Base-by-base conservation (phyloP, 2,329 filamentous ascomycete genomes). In the Emmonsia crescens region DNA sequence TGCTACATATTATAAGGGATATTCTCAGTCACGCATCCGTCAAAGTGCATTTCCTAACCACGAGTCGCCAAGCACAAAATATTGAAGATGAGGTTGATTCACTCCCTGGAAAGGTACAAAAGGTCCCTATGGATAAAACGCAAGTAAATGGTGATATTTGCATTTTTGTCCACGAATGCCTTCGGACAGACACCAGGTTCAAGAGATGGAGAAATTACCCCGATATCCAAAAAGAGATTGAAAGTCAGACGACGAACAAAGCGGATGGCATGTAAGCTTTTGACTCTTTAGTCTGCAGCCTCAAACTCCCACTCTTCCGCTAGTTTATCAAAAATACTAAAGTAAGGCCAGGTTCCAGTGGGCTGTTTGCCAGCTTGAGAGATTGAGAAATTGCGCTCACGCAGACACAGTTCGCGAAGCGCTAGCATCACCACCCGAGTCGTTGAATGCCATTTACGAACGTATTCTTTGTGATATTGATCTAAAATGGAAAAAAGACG, bases 391-490 rank as follows among this genome's bases (percentile, higher is more conserved):
- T 49, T 49, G 46, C 21, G 21, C 24, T 10, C 9, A 12, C 21
- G 16, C 5, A 2, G 9, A 27, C 9, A 29, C 21, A 14, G 2
- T 49, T 49, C 24, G 16, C 5, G 46, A 27, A 49, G 24, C 46
- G 10, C 27, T 49, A 16, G 27, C 21, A 49, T 49, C 46, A 29
- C 9, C 46, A 2, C 46, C 46, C 24, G 64, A 63, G 48, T 62
- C 66, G 4, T 60, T 69, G 21, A 64, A 68, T 29, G 67, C 64
- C 42, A 68, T 65, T 12, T 69, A 73, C 36, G 64, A 64, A n/a
- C 63, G 67, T 46, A 73, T 70, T 9, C 63, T 75, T 12, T 19
- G 54, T 36, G 59, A 57, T 5, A 72, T 73, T 51, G 38, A 63
- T 9, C 29, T 57, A 1, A 62, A 64, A 24, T 60, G 68, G 24